A percentile compares a stretch with the other conserved stretches of the same genome.
phyloP scores from a whole-genome alignment of 116 monocot species.

The Trichopus zeylanicus region DNA sequence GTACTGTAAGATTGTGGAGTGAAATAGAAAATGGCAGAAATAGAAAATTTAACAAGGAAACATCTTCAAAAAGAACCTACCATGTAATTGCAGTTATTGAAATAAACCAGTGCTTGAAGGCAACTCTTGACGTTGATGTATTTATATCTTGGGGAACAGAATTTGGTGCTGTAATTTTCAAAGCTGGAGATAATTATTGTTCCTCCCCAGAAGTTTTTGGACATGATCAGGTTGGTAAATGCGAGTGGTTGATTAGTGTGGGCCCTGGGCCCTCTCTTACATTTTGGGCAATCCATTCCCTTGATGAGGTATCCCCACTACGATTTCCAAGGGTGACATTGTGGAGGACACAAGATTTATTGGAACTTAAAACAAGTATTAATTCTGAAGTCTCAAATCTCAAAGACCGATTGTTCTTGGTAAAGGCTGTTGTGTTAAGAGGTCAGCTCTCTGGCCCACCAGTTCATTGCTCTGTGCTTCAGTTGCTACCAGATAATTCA shows the following conservation, averaged over 20 bases:
- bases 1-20: slow-evolving; percentile 92
- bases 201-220: slow-evolving; percentile 27
- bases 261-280: slow-evolving; percentile 49
- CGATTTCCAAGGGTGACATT: slow-evolving; percentile 77
- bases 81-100: slow-evolving; percentile 83
- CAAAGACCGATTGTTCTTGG: slow-evolving; percentile 22
- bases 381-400: slow-evolving; percentile 13
- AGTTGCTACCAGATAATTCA: slow-evolving; percentile 51
- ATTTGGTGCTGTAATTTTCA: slow-evolving; percentile 26
- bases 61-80: slow-evolving; percentile 32
- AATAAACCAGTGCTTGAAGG: slow-evolving; percentile 55
- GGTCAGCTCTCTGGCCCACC: slow-evolving; percentile 51
- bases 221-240: slow-evolving; percentile 38
- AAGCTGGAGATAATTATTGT: slow-evolving; percentile 17
- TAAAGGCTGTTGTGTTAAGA: slow-evolving; percentile 57
- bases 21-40: slow-evolving; percentile 50
- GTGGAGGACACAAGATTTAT: slow-evolving; percentile 63
- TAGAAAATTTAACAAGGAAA: slow-evolving; percentile 43
- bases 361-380: slow-evolving; percentile 10
- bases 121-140: slow-evolving; percentile 51
- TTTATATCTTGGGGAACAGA: slow-evolving; percentile 72
- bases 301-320: slow-evolving; percentile 70
- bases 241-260: slow-evolving; percentile 85
- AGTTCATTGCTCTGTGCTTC: slow-evolving; percentile 62
- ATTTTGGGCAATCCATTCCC: slow-evolving; percentile 82